A percentile compares a stretch with the other conserved stretches of the same genome.
Conservation (phyloP, 495 filamentous ascomycete genomes). For the Aspergillus bridgeri region DNA sequence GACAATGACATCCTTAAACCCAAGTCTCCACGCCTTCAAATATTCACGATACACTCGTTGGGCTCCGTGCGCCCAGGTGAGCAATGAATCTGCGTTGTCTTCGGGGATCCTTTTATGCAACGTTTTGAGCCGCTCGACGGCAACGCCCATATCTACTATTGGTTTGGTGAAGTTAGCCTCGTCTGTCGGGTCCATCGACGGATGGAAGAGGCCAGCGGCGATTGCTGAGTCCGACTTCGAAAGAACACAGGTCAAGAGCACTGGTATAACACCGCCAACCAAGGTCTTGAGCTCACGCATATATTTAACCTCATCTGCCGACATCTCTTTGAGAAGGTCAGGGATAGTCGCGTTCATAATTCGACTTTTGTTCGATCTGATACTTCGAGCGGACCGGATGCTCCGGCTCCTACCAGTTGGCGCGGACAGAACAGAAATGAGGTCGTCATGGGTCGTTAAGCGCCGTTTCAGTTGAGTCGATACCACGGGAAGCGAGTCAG, state of each 20-base stretch:
- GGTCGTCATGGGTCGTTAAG: conserved; percentile 86
- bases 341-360: conserved; percentile 62
- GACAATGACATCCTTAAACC: conserved; percentile 93
- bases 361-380: conserved; percentile 66
- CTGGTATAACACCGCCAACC: conserved; percentile 94
- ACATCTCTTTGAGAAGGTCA: conserved; percentile 77
- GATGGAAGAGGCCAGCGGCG: conserved; percentile 65
- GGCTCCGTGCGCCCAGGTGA: conserved; percentile 76
- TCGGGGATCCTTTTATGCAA: conserved; percentile 77
- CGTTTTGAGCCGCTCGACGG: conserved; percentile 76
- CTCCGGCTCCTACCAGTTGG: conserved; percentile 64
- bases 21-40: conserved; percentile 83
- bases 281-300: conserved; percentile 88
- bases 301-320: conserved; percentile 83
- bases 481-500: conserved; percentile 35
- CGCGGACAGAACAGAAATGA: conserved; percentile 86
- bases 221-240: conserved; percentile 65
- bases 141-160: conserved; percentile 92
- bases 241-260: conserved; percentile 80
- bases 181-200: conserved; percentile 47
- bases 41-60: conserved; percentile 82
- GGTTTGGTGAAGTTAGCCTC: conserved; percentile 73
- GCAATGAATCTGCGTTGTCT: conserved; percentile 61
- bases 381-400: conserved; percentile 65
- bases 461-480: conserved; percentile 61